Evolutionary conservation across 2,329 filamentous ascomycete genomes (phyloP).

Genomic region (Chaetomiaceae sp.): DNA sequence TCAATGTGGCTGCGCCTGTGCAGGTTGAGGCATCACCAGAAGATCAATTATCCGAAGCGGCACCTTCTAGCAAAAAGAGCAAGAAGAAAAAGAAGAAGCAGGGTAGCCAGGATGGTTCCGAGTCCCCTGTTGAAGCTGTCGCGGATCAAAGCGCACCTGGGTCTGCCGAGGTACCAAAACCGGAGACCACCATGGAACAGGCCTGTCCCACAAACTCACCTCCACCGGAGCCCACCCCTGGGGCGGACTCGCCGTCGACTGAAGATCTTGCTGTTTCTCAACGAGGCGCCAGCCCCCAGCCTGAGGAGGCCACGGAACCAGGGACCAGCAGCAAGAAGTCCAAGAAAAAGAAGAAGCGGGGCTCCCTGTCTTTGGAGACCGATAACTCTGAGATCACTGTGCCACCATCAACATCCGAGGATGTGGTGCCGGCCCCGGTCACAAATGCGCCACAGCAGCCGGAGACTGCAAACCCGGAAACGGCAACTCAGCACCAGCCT

Average conservation of each 20-base stretch:
- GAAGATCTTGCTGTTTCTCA: neutral
- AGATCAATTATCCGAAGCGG: constrained; percentile 11
- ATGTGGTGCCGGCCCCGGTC: neutral
- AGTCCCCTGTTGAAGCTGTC: neutral
- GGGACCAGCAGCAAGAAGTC: constrained; percentile 28
- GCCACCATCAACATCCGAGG: neutral
- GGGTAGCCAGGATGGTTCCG: constrained; percentile 15
- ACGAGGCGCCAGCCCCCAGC: neutral
- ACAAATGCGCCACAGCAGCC: neutral
- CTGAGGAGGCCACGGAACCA: neutral
- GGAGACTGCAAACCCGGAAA: neutral
- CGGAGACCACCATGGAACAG: neutral
- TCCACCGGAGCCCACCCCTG: neutral
- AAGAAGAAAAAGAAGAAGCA: constrained; percentile 35
- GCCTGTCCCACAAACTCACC: neutral
- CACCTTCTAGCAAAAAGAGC: constrained; percentile 25
- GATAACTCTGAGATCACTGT: neutral
- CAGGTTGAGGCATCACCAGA: constrained; percentile 6
- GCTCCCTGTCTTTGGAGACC: neutral
- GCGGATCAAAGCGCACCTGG: neutral
- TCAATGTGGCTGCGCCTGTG: neutral
- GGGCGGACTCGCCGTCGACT: neutral
- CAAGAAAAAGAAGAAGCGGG: constrained; percentile 32
- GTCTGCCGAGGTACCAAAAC: neutral
- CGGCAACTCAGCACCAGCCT: neutral